Conservation (phyloP, 768 basidiomycete genomes). For the Boletus patriciae region DNA sequence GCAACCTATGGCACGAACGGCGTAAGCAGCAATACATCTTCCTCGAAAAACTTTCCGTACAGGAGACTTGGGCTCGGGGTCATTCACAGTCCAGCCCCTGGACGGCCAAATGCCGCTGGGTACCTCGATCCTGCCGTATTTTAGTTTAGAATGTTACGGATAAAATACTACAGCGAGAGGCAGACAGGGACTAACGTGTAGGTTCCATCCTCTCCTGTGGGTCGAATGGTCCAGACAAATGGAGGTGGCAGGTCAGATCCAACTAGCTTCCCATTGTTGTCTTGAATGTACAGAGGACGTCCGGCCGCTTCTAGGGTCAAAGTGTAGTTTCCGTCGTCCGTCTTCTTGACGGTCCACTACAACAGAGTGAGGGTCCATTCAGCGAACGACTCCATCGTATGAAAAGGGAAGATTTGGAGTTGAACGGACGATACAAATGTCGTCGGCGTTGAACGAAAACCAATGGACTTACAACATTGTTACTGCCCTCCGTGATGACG, state of each 20-base stretch:
- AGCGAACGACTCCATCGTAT: background rate
- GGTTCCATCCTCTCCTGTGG: no score
- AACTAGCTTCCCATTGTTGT: background rate
- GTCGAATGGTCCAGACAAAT: background rate
- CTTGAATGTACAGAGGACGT: no score
- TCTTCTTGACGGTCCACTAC: background rate
- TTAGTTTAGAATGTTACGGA: background rate
- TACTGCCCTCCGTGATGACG: background rate
- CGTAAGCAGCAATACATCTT: conserved; percentile 2
- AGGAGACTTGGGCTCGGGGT: background rate
- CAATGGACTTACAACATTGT: background rate
- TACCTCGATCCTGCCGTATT: background rate
- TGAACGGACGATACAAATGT: background rate
- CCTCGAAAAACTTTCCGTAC: background rate
- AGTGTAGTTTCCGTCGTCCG: background rate
- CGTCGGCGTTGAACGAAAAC: background rate
- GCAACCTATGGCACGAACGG: background rate
- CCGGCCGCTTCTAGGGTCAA: background rate
- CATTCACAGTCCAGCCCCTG: background rate
- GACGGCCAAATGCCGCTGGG: no score
- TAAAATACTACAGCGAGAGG: background rate
- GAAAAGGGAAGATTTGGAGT: background rate
- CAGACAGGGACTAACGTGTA: no score
- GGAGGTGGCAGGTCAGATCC: background rate
- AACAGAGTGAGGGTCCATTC: background rate